phyloP scores from a whole-genome alignment of 345 rosid genomes.

The Ceriops decandra region DNA sequence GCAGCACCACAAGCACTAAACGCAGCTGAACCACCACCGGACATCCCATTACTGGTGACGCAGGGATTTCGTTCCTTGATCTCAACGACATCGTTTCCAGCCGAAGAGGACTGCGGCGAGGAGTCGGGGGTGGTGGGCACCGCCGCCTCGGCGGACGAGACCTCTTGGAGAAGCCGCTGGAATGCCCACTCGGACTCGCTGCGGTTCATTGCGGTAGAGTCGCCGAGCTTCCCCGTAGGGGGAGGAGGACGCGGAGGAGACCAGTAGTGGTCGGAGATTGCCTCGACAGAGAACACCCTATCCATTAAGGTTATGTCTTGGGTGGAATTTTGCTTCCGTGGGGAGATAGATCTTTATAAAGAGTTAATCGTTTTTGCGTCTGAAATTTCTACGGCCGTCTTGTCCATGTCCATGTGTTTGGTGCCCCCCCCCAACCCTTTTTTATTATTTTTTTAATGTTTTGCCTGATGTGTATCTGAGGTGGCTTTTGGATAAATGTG shows the following conservation, averaged over 20 bases:
- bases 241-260: neutral
- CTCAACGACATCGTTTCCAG: constrained; percentile 13
- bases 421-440: neutral
- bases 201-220: constrained; percentile 18
- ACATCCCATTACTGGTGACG: neutral
- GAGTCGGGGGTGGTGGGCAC: constrained; percentile 1
- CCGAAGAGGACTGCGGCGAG: constrained; percentile 6
- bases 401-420: neutral
- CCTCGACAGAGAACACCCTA: constrained; percentile 20
- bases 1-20: neutral
- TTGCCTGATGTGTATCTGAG: constrained; percentile 25
- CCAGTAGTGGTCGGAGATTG: constrained; percentile 20
- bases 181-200: constrained; percentile 33
- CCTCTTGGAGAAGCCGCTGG: constrained; percentile 24
- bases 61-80: neutral
- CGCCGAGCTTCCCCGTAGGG: neutral
- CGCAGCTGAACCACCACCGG: neutral
- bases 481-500: constrained; percentile 23
- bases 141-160: constrained; percentile 1
- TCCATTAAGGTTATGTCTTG: neutral
- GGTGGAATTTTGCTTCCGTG: neutral
- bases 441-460: neutral
- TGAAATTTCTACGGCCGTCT: neutral
- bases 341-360: neutral
- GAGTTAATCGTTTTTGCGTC: neutral